Base-by-base conservation (phyloP, 2,329 filamentous ascomycete genomes). In the Fusarium bactridioides region DNA sequence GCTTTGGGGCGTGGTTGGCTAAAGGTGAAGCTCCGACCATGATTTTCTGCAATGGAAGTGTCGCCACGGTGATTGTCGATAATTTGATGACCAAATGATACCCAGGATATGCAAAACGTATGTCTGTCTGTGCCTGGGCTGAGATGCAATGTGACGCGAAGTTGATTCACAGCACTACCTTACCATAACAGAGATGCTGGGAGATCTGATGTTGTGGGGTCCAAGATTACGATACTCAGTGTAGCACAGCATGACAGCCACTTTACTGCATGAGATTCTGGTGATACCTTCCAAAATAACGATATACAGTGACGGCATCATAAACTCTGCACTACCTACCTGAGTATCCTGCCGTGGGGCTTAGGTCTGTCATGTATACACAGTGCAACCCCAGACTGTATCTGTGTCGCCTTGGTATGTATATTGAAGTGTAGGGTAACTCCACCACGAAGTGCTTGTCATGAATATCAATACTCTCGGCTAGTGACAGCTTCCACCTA, bases 1-100 rank as follows among this genome's bases (percentile, higher is more conserved):
- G 65, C 61, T 48, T 41, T 38, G 27, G 48, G 41, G 45, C n/a
- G 41, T 73, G 72, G 74, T 76, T 76, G 74, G 74, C 45, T 60
- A 25, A 35, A 48, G 35, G 38, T 37, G 40, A 33, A 45, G 40
- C 29, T 59, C 43, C 18, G 19, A 65, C 16, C 43, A 51, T 44
- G 37, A 50, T 37, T 44, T 38, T 60, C 54, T 33, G 37, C 47
- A 33, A 60, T 67, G 31, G 57, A 50, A 45, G 38, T 51, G 43
- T 60, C 50, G 53, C 48, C 48, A 38, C 43, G 56, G 55, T 53
- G 57, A 62, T 57, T 73, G 40, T 54, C 23, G 44, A 53, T 58
- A 23, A 56, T 38, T 33, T 60, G 27, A 33, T 48, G 29, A 18
- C 31, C 33, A 56, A 40, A 43, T 59, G 58, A 31, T 51, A 64